These are phyloP conservation scores for Suhomyces taliae DNA, from an alignment of 1,139 yeast species.

Conservation along the genomic window DNA sequence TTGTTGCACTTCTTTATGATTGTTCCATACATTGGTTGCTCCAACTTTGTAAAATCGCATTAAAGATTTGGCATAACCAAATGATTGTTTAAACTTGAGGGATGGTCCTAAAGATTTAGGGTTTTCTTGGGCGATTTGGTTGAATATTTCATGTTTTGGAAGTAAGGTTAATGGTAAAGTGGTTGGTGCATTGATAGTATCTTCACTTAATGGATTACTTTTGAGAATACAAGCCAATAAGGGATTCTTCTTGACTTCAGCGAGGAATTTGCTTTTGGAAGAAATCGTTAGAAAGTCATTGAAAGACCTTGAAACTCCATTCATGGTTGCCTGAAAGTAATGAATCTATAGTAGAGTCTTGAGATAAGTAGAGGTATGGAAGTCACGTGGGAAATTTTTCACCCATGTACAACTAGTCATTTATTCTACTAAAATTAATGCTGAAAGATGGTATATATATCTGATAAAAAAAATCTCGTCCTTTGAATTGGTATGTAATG, in stretches of 20 bases:
- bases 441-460: too few species aligned
- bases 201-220: neutral
- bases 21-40: slow-evolving; percentile 50
- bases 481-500: too few species aligned
- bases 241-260: neutral
- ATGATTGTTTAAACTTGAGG: slow-evolving; percentile 36
- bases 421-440: too few species aligned
- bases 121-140: slow-evolving; percentile 25
- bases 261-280: neutral
- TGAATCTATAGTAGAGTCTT: too few species aligned
- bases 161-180: slow-evolving; percentile 41
- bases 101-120: slow-evolving; percentile 18
- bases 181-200: slow-evolving; percentile 30
- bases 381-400: neutral
- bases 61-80: slow-evolving; percentile 41
- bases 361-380: too few species aligned
- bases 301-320: slow-evolving; percentile 3
- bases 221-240: neutral
- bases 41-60: slow-evolving; percentile 54
- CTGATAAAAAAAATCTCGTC: too few species aligned
- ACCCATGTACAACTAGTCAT: too few species aligned
- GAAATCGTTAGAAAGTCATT: neutral
- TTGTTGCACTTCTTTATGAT: slow-evolving; percentile 23
- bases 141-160: slow-evolving; percentile 30
- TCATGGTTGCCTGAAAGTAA: neutral